Evolutionary conservation across 1,139 yeast species (phyloP).

Genomic region (Meyerozyma elateridarum): DNA sequence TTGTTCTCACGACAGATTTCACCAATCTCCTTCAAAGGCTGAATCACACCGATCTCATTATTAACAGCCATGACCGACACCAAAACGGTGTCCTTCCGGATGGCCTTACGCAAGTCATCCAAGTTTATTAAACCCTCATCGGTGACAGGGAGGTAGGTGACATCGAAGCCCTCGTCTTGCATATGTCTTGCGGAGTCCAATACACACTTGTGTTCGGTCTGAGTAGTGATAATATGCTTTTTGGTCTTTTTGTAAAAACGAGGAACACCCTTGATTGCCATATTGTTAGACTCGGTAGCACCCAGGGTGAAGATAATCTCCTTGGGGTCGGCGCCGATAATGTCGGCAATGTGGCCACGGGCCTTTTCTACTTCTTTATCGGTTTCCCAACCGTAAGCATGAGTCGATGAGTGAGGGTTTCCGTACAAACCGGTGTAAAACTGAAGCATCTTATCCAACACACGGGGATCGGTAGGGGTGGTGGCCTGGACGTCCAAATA

Average conservation of each 20-base stretch:
- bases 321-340: constrained; percentile 91
- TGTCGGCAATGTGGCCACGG: constrained; percentile 71
- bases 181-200: constrained; percentile 90
- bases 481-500: constrained; percentile 97
- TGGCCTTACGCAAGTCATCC: constrained; percentile 74
- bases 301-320: constrained; percentile 97
- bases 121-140: constrained; percentile 75
- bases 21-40: constrained; percentile 94
- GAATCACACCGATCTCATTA: constrained; percentile 97
- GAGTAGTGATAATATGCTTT: constrained; percentile 90
- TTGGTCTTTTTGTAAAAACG: constrained; percentile 86
- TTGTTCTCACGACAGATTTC: constrained; percentile 77
- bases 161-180: constrained; percentile 96
- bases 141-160: constrained; percentile 84
- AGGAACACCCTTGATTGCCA: constrained; percentile 93
- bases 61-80: constrained; percentile 98
- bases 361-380: constrained; percentile 89
- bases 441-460: constrained; percentile 86
- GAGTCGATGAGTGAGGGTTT: constrained; percentile 96
- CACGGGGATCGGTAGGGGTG: constrained; percentile 97
- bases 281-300: constrained; percentile 95
- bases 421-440: constrained; percentile 94
- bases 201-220: constrained; percentile 97
- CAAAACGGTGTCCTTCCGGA: constrained; percentile 84
- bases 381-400: constrained; percentile 99